phyloP scores from a whole-genome alignment of 495 filamentous ascomycete genomes.

The Cudoniella acicularis region DNA sequence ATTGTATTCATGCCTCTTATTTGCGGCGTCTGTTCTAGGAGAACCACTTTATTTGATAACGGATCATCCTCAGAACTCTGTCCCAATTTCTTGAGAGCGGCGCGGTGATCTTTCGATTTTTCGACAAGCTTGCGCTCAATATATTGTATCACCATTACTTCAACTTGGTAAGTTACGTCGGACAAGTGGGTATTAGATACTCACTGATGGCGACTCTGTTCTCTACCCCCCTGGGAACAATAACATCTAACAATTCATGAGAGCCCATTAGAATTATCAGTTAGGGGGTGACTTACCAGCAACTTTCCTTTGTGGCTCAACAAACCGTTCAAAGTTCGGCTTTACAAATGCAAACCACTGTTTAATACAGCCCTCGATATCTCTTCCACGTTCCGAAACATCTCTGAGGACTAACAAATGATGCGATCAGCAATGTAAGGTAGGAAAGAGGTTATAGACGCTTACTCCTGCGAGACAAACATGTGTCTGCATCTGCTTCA shows the following conservation, averaged over 20 bases:
- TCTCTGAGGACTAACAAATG: constrained; percentile 72
- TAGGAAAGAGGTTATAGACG: no score
- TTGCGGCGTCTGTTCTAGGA: constrained; percentile 72
- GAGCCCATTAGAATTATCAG: background rate
- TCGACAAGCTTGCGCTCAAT: constrained; percentile 78
- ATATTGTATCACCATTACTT: constrained; percentile 86
- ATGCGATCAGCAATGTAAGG: no score
- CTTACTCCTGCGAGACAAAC: constrained; percentile 85
- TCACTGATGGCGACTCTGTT: constrained; percentile 88
- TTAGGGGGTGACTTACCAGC: constrained; percentile 46
- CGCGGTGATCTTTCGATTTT: constrained; percentile 80
- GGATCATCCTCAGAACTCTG: constrained; percentile 62
- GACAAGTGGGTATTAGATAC: constrained; percentile 13
- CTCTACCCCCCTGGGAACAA: constrained; percentile 90
- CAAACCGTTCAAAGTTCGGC: constrained; percentile 85
- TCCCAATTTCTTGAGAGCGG: constrained; percentile 69
- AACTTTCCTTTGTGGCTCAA: constrained; percentile 82
- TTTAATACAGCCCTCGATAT: constrained; percentile 93
- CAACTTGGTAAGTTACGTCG: constrained; percentile 1
- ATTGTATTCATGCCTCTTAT: constrained; percentile 85
- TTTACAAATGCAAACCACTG: constrained; percentile 97
- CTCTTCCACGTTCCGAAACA: constrained; percentile 76
- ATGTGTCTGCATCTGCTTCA: constrained; percentile 93
- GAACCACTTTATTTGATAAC: constrained; percentile 65
- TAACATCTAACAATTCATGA: constrained; percentile 62